Evolutionary conservation across 805 yeast genomes (phyloP), one percentile per base, ranked within the genome.

Genomic region (Yarrowia divulgata): DNA sequence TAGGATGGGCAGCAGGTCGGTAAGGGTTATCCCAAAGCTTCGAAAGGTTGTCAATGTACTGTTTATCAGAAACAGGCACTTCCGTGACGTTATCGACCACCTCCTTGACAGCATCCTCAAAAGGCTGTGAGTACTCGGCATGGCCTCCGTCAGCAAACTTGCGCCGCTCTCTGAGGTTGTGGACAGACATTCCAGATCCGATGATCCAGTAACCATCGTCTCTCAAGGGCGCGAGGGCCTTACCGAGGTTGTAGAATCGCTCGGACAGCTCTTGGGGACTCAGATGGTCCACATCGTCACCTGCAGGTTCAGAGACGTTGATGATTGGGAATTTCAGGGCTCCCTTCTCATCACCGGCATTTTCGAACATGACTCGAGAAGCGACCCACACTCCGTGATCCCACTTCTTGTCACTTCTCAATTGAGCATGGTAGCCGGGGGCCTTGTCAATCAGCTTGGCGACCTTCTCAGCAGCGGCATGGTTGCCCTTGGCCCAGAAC

Each of bases 331-430:
- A 73, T 79, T 77, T 69, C 8, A 66, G 52, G 9, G 78, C 79
- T 0, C 57, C 57, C 19, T 49, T 37, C 16, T 73, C 73, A 29
- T 77, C 76, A 6, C 77, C 75, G 1, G 79, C 70, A 35, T 81
- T 75, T 49, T 85, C 82, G 71, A 90, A 89, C 8, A 91, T 91
- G 32, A 88, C 90, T 74, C 89, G 87, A 70, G 88, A 81, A 1
- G 94, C 94, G 7, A 89, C 93, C 92, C 94, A 90, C 8, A 83
- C 88, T 8, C 97, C 97, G 78, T 90, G 96, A 75, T 90, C 97
- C 29, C 91, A 77, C 10, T 95, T 95, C 69, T 95, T 80, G 12
- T 57, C 64, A 29, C 62, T n/a, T 79, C 75, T 0, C 10, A 85
- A 70, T 35, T 78, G 77, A 0, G 87, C 77, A 2, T 79, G 73